Percentiles rank a stretch among this genome's conserved stretches.
phyloP scores from a whole-genome alignment of 2,329 filamentous ascomycete species.

The Paecilomyces sp. region DNA sequence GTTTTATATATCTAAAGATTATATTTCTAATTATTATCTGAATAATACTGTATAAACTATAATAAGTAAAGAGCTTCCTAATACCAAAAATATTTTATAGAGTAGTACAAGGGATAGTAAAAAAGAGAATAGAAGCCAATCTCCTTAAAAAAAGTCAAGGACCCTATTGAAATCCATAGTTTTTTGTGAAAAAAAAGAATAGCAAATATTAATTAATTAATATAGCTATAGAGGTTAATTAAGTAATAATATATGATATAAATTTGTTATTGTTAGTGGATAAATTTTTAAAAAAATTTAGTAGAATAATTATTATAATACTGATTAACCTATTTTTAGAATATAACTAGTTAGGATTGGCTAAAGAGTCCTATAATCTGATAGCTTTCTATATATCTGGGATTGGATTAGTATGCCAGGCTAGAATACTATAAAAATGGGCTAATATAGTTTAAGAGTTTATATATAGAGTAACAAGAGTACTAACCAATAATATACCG shows the following conservation, averaged over 20 bases:
- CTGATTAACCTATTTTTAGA: neutral
- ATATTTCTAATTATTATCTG: neutral
- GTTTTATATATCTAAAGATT: neutral
- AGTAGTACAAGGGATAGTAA: neutral
- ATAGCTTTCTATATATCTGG: neutral
- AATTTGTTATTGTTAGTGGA: neutral
- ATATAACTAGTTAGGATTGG: neutral
- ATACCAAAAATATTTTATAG: neutral
- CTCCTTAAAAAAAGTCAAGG: neutral
- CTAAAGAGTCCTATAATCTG: neutral
- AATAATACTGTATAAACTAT: neutral
- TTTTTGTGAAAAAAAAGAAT: neutral
- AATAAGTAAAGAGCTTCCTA: neutral
- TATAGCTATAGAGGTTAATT: neutral
- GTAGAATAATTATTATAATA: neutral
- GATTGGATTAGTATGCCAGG: too few relatives aligned
- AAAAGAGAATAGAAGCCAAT: neutral
- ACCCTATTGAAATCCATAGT: neutral
- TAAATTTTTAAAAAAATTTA: neutral
- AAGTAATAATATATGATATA: neutral
- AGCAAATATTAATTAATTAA: neutral
- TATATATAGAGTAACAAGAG: too few relatives aligned
- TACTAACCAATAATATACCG: too few relatives aligned
- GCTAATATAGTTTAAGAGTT: too few relatives aligned
- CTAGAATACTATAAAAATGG: too few relatives aligned